Percentiles rank a stretch among this genome's conserved stretches.
Evolutionary conservation across 352 stramenopile genomes (phyloP).

Genomic region (Pythium monospermum): DNA sequence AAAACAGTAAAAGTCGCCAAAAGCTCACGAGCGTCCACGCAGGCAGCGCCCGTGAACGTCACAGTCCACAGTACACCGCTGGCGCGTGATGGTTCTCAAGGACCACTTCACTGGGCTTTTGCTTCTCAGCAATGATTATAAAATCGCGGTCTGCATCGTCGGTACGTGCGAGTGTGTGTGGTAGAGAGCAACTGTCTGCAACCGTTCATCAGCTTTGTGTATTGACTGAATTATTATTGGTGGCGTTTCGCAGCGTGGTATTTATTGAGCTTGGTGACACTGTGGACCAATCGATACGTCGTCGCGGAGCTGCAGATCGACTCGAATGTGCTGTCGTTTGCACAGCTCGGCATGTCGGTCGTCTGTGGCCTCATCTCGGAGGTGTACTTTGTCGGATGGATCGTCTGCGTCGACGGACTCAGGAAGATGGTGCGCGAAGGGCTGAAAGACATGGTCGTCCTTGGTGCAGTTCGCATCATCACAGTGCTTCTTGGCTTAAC

Average conservation of each 20-base stretch:
- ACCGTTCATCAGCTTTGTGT: too few relatives aligned
- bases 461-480: conserved; percentile 77
- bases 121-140: conserved; percentile 35
- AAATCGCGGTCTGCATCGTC: conserved; percentile 55
- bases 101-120: neutral
- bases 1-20: too few relatives aligned
- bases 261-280: conserved; percentile 67
- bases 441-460: conserved; percentile 79
- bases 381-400: conserved; percentile 68
- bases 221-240: neutral
- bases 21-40: conserved; percentile 10
- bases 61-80: too few relatives aligned
- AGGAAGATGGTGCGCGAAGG: conserved; percentile 48
- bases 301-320: conserved; percentile 69
- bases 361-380: conserved; percentile 62
- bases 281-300: conserved; percentile 84
- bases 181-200: too few relatives aligned
- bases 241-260: conserved; percentile 59
- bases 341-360: conserved; percentile 77
- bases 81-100: conserved; percentile 15
- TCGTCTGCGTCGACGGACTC: conserved; percentile 40
- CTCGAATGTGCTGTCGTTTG: conserved; percentile 72
- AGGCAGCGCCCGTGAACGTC: too few relatives aligned
- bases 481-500: conserved; percentile 88
- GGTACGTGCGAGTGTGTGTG: conserved; percentile 24